phyloP scores from a whole-genome alignment of 805 yeast genomes.

The Suhomyces prunicola region DNA sequence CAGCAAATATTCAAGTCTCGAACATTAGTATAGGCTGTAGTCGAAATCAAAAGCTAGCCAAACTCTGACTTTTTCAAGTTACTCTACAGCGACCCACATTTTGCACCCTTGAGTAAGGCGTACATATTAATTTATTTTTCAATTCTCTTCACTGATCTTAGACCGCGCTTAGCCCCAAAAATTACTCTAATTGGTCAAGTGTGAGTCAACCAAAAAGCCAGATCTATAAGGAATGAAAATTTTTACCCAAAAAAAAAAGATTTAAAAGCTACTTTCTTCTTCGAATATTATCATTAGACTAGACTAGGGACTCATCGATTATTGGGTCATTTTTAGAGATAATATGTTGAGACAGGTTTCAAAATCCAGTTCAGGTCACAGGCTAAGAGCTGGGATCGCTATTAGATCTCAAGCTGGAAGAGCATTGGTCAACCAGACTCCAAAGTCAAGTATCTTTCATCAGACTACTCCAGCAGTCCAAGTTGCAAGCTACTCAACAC shows the following conservation, averaged over 20 bases:
- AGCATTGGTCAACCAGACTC: background rate
- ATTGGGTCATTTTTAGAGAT: background rate
- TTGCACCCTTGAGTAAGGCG: background rate
- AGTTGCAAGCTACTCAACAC: constrained; percentile 48
- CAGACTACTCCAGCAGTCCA: constrained; percentile 5
- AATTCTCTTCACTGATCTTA: constrained; percentile 24
- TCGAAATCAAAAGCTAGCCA: background rate
- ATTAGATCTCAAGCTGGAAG: background rate
- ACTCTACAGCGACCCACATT: background rate
- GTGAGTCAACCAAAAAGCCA: constrained; percentile 9
- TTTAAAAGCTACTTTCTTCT: constrained; percentile 1
- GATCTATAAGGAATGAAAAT: constrained; percentile 4
- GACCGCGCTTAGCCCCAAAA: constrained; percentile 37
- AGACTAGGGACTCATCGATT: background rate
- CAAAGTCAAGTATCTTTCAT: background rate
- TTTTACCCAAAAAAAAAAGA: constrained; percentile 3
- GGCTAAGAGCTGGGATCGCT: constrained; percentile 4
- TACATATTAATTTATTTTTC: constrained; percentile 2
- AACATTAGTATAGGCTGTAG: background rate
- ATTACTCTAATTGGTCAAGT: constrained; percentile 30
- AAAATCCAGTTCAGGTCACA: constrained; percentile 2
- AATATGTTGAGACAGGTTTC: constrained; percentile 20
- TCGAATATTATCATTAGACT: background rate
- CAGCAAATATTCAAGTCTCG: background rate
- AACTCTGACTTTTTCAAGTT: background rate